Evolutionary conservation across 176 grass and related monocot species (phyloP), one percentile per base, ranked within the genome.

Genomic region (Triticum turgidum): DNA sequence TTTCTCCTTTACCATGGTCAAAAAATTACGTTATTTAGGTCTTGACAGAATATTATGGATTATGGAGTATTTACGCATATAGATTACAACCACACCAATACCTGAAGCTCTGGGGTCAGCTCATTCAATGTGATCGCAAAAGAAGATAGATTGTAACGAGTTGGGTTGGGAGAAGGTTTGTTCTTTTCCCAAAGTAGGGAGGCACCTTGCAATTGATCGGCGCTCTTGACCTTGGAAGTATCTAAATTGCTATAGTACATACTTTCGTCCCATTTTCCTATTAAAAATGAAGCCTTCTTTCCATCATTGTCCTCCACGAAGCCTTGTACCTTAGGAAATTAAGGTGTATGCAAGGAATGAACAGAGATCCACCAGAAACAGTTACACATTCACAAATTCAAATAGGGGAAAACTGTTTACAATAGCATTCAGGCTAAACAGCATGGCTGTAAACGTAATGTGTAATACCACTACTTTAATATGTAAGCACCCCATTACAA

Each of bases 111-210:
- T 73, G 92, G 82, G 71, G 85, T 90, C 52, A 99, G 89, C 73
- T 99, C 97, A 77, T 99, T 96, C 34, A 99, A 79, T 82, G 87
- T 94, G 82, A 99, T 99, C 6, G 92, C 89, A 25, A 99, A 99
- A 12, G 94, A 94, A 69, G 97, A 96, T 47, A 99, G 62, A 73
- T 99, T 99, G 86, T 99, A 96, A 45, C 90, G 86, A 27, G 97
- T 96, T 74, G 87, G 97, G 39, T 96, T 87, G 76, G 87, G 68
- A 89, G 93, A 80, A 90, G 97, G 92, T 61, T 91, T 80, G 70
- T 90, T 99, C 92, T 89, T 96, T 91, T 90, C 88, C 97, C 97
- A 99, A 42, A 99, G 73, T 51, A 96, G 65, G 1, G 89, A 91
- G 33, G 87, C 86, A 39, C 79, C 82, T 82, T 84, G 79, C 74